A percentile compares a stretch with the other conserved stretches of the same genome.
Evolutionary conservation across 1,139 yeast genomes (phyloP).

Genomic region (Pichia sp.): DNA sequence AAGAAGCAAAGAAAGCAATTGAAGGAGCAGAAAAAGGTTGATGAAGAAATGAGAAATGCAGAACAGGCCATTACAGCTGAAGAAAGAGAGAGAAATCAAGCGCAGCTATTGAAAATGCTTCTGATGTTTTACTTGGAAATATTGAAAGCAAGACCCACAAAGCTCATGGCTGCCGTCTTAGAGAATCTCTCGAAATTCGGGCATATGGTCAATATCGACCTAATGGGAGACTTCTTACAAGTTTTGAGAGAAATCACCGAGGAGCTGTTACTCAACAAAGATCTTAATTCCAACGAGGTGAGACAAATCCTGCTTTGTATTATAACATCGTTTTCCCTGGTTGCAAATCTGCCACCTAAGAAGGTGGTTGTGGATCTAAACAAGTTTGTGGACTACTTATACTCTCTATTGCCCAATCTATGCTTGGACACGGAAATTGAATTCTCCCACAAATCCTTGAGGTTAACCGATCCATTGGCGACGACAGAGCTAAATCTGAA

Average conservation of each 20-base stretch:
- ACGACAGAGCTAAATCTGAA: conserved; percentile 28
- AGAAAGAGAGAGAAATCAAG: conserved; percentile 78
- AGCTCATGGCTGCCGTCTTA: conserved; percentile 77
- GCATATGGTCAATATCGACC: conserved; percentile 84
- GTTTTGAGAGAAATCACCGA: conserved; percentile 69
- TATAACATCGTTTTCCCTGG: conserved; percentile 83
- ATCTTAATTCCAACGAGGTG: conserved; percentile 27
- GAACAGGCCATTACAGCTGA: conserved; percentile 82
- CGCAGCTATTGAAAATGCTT: conserved; percentile 69
- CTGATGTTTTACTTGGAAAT: conserved; percentile 72
- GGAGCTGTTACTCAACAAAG: conserved; percentile 26
- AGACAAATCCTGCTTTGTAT: conserved; percentile 76
- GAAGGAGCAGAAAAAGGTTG: conserved; percentile 80
- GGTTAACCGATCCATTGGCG: conserved; percentile 69
- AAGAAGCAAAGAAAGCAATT: conserved; percentile 82
- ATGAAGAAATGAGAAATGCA: conserved; percentile 80
- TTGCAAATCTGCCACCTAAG: conserved; percentile 61
- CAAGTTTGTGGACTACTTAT: conserved; percentile 66
- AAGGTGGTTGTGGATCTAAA: conserved; percentile 62
- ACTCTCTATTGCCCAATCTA: conserved; percentile 55
- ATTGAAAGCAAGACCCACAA: conserved; percentile 51
- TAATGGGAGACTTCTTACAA: conserved; percentile 85
- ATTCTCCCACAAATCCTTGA: conserved; percentile 68
- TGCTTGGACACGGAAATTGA: conserved; percentile 80
- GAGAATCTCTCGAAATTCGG: conserved; percentile 91